Evolutionary conservation across 2,329 filamentous ascomycete genomes (phyloP).

Genomic region (Exophiala mesophila): DNA sequence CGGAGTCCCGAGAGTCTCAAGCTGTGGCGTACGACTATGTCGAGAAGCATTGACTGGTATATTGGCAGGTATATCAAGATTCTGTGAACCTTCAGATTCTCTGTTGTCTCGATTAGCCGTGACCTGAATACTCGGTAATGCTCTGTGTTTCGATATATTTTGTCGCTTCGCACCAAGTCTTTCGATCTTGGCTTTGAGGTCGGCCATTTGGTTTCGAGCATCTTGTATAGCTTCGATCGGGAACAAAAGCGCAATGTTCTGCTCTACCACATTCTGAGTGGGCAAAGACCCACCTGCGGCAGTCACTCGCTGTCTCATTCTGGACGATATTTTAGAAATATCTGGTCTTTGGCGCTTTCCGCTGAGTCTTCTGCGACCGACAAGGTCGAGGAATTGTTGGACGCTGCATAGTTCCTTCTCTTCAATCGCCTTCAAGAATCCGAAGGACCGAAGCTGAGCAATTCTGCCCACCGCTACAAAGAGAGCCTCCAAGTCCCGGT

Average conservation of each 20-base stretch:
- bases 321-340: slow-evolving; percentile 18
- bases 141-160: too few relatives aligned
- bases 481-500: slow-evolving; percentile 19
- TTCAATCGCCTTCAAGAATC: slow-evolving; percentile 10
- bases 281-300: slow-evolving; percentile 1
- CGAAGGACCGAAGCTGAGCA: slow-evolving; percentile 13
- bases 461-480: slow-evolving; percentile 10
- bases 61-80: too few relatives aligned
- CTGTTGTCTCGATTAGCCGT: not conserved
- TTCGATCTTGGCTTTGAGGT: too few relatives aligned
- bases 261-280: slow-evolving; percentile 1
- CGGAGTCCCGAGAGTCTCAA: too few relatives aligned
- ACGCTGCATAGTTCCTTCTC: slow-evolving; percentile 17
- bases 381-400: slow-evolving; percentile 12
- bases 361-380: slow-evolving; percentile 12
- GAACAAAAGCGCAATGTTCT: slow-evolving; percentile 1
- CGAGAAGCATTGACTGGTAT: too few relatives aligned
- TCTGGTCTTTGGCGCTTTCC: slow-evolving; percentile 15
- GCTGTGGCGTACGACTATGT: too few relatives aligned
- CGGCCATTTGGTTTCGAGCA: too few relatives aligned
- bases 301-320: slow-evolving; percentile 13
- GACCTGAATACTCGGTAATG: too few relatives aligned
- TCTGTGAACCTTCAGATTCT: slow-evolving; percentile 6
- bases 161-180: too few relatives aligned
- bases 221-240: too few relatives aligned